These are phyloP conservation scores for Porphyridium purpureum DNA, from an alignment of 23 red algal species.

Conservation along the genomic window DNA sequence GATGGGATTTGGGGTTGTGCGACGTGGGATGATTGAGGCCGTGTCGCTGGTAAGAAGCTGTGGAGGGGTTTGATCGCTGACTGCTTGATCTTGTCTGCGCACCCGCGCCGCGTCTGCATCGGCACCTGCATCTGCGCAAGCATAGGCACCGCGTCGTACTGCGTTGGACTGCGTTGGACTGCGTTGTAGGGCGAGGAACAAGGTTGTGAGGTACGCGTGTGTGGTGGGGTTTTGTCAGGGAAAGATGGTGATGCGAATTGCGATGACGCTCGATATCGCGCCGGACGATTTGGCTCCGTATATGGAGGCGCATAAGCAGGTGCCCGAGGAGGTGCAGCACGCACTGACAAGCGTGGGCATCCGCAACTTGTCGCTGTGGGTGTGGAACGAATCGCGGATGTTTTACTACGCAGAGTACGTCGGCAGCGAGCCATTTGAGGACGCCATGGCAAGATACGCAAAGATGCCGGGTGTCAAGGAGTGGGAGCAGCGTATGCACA, in stretches of 20 bases:
- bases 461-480: conserved; percentile 45
- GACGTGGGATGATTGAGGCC: too few species aligned
- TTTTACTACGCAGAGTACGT: conserved; percentile 88
- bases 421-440: conserved; percentile 37
- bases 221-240: too few species aligned
- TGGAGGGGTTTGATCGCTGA: too few species aligned
- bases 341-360: conserved; percentile 41
- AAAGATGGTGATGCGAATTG: conserved; percentile 21
- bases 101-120: too few species aligned
- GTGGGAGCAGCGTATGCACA: conserved; percentile 72
- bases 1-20: too few species aligned
- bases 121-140: too few species aligned
- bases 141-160: too few species aligned
- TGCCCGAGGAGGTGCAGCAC: conserved; percentile 20
- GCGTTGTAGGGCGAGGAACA: too few species aligned
- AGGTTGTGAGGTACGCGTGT: too few species aligned
- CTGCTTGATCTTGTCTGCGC: too few species aligned
- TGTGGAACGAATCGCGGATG: conserved; percentile 19
- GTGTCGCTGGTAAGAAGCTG: too few species aligned
- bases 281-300: conserved; percentile 22
- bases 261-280: conserved; percentile 73
- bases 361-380: conserved; percentile 56
- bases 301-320: conserved; percentile 21
- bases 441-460: conserved; percentile 53
- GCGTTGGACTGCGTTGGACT: too few species aligned